Evolutionary conservation across 2,329 filamentous ascomycete species (phyloP).

Genomic region (Tolypocladium sp.): DNA sequence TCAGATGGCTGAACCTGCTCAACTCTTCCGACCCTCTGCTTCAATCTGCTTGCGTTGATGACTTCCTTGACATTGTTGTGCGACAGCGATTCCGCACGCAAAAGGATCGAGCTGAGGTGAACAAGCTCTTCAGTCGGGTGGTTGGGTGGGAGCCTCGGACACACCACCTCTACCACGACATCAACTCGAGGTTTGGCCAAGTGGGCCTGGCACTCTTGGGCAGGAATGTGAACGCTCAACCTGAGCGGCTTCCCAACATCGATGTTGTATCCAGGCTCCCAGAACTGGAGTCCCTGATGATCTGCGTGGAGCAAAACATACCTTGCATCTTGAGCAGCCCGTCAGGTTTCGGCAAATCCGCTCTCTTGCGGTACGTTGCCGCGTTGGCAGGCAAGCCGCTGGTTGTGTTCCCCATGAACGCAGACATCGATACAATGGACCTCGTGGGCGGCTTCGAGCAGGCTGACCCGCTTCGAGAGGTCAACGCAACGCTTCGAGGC

Average conservation of each 20-base stretch:
- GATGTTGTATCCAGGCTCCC: conserved; percentile 49
- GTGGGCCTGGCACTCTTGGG: conserved; percentile 66
- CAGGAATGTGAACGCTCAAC: conserved; percentile 48
- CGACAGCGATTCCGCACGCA: conserved; percentile 75
- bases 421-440: conserved; percentile 95
- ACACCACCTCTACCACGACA: conserved; percentile 64
- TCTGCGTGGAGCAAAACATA: conserved; percentile 78
- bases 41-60: conserved; percentile 47
- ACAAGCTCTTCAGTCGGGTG: conserved; percentile 54
- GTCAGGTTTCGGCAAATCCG: conserved; percentile 80
- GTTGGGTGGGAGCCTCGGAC: conserved; percentile 45
- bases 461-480: conserved; percentile 68
- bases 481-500: conserved; percentile 45
- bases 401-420: conserved; percentile 80
- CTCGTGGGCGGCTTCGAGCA: conserved; percentile 96
- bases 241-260: conserved; percentile 39
- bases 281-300: conserved; percentile 76
- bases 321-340: conserved; percentile 83
- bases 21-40: conserved; percentile 47
- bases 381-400: conserved; percentile 66
- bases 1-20: conserved; percentile 71
- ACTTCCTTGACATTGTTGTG: conserved; percentile 77
- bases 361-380: conserved; percentile 72
- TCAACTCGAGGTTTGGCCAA: conserved; percentile 59
- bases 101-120: conserved; percentile 57